Conservation (phyloP, 768 basidiomycete species). For the Thelephora ganbajun region DNA sequence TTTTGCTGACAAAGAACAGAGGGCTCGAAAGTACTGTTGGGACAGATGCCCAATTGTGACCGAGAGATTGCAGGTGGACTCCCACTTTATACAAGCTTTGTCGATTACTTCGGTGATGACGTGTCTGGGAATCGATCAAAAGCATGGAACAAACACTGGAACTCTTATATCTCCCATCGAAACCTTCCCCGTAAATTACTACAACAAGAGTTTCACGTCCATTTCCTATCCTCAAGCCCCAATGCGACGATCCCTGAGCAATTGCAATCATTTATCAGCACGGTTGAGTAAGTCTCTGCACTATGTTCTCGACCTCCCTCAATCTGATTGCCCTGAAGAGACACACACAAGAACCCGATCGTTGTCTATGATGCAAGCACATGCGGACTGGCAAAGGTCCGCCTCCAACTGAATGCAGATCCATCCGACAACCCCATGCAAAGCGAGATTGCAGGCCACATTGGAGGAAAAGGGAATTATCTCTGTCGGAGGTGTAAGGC, state of each 20-base stretch:
- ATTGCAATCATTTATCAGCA: too few relatives aligned
- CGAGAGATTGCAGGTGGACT: too few relatives aligned
- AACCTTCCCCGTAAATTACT: too few relatives aligned
- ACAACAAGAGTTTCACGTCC: too few relatives aligned
- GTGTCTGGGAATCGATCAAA: slow-evolving; percentile 30
- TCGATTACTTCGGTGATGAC: too few relatives aligned
- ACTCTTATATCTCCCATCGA: too few relatives aligned
- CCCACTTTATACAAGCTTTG: too few relatives aligned
- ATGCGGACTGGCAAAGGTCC: slow-evolving; percentile 10
- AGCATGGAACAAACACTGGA: slow-evolving; percentile 34
- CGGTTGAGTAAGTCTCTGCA: slow-evolving; percentile 29
- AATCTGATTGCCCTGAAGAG: slow-evolving; percentile 8
- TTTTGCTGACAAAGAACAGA: too few relatives aligned
- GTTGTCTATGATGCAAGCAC: slow-evolving; percentile 16
- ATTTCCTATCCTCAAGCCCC: too few relatives aligned
- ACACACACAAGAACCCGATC: slow-evolving; percentile 20
- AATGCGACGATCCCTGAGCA: too few relatives aligned
- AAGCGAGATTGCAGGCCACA: slow-evolving; percentile 16
- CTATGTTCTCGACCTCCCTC: slow-evolving; percentile 14
- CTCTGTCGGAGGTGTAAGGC: slow-evolving; percentile 18
- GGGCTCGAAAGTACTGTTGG: too few relatives aligned
- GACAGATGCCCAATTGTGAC: too few relatives aligned
- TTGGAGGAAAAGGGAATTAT: slow-evolving; percentile 25
- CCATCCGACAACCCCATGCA: slow-evolving; percentile 15
- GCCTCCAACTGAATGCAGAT: slow-evolving; percentile 11